These are phyloP conservation scores for Metarhizium brunneum DNA, from an alignment of 2,329 filamentous ascomycete genomes.

Conservation along the genomic window DNA sequence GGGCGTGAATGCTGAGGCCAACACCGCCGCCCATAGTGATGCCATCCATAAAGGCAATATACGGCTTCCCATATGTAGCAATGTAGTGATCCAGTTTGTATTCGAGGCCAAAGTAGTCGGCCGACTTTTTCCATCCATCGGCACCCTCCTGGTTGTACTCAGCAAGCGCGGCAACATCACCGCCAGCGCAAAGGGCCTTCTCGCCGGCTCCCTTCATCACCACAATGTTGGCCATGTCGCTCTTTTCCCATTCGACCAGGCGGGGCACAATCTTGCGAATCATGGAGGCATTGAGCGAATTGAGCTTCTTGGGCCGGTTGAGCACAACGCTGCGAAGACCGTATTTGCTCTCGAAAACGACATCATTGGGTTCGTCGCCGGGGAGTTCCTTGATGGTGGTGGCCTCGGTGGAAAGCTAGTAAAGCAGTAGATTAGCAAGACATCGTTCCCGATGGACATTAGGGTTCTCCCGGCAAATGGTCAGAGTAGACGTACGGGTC, in stretches of 20 bases:
- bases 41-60: constrained; percentile 92
- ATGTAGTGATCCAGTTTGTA: constrained; percentile 95
- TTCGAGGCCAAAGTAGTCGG: constrained; percentile 86
- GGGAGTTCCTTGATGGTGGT: constrained; percentile 43
- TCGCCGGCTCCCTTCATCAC: constrained; percentile 84
- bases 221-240: constrained; percentile 84
- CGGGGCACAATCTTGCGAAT: constrained; percentile 86
- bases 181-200: constrained; percentile 84
- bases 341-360: constrained; percentile 82
- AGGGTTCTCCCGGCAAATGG: neutral
- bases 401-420: constrained; percentile 26
- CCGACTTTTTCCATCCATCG: constrained; percentile 64
- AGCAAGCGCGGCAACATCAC: constrained; percentile 77
- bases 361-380: constrained; percentile 76
- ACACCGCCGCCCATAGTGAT: constrained; percentile 98
- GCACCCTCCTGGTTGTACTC: constrained; percentile 57
- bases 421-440: neutral
- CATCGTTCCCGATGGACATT: constrained; percentile 6
- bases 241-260: constrained; percentile 88
- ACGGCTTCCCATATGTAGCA: constrained; percentile 86
- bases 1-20: constrained; percentile 86
- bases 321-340: constrained; percentile 88
- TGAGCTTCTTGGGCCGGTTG: constrained; percentile 85
- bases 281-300: constrained; percentile 92
- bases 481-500: constrained; percentile 15